Evolutionary conservation across 1,139 yeast species (phyloP).

Genomic region (Debaryomyces psychrophilus): DNA sequence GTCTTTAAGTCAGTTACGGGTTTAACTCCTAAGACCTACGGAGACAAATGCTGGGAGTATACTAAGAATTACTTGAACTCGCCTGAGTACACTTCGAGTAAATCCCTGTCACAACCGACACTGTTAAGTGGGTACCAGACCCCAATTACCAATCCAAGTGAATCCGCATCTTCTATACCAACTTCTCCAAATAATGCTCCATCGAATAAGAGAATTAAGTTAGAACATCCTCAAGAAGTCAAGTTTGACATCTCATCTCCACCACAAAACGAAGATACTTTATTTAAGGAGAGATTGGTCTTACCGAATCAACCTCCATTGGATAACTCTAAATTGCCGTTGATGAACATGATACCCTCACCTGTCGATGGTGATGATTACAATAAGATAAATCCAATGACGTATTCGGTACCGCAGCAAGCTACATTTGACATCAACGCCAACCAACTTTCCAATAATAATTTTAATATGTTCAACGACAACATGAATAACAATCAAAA

Average conservation of each 20-base stretch:
- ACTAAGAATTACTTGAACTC: slow-evolving; percentile 43
- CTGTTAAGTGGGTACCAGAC: slow-evolving; percentile 14
- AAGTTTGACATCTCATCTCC: slow-evolving; percentile 7
- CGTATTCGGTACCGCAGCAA: slow-evolving; percentile 16
- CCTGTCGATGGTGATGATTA: slow-evolving; percentile 5
- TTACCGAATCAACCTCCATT: slow-evolving; percentile 7
- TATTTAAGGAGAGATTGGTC: not conserved
- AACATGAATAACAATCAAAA: slow-evolving; percentile 1
- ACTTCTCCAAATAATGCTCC: slow-evolving; percentile 20
- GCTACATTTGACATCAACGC: slow-evolving; percentile 18
- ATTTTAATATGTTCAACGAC: slow-evolving; percentile 20
- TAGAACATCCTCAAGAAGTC: slow-evolving; percentile 15
- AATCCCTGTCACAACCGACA: slow-evolving; percentile 4
- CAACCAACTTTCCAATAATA: slow-evolving; percentile 16
- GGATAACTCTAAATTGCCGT: not conserved
- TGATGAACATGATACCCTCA: slow-evolving; percentile 10
- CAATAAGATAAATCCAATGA: slow-evolving; percentile 3
- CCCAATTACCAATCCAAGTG: slow-evolving; percentile 15
- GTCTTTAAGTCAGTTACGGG: slow-evolving; percentile 86
- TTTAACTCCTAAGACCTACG: slow-evolving; percentile 84
- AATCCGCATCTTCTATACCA: slow-evolving; percentile 14
- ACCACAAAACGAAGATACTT: slow-evolving; percentile 2
- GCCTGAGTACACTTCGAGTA: slow-evolving; percentile 20
- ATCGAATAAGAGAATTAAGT: slow-evolving; percentile 18
- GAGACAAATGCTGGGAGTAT: slow-evolving; percentile 82